Evolutionary conservation across 2,329 filamentous ascomycete genomes (phyloP), one percentile per base, ranked within the genome.

Genomic region (Aspergillus ibericus): DNA sequence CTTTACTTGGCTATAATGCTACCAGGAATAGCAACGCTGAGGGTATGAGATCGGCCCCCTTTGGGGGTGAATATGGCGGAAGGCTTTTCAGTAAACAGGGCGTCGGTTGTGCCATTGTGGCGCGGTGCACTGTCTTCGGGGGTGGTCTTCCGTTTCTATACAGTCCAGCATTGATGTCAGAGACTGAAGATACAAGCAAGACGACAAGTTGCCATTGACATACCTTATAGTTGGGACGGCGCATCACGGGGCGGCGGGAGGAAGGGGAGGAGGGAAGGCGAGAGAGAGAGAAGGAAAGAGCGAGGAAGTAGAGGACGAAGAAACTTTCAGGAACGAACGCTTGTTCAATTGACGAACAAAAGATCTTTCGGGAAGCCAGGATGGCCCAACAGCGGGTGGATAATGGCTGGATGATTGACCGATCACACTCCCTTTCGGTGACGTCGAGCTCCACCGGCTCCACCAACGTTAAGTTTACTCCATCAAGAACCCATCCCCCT

Each of bases 21-120:
- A 34, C 88, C 90, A 1, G 91, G 90, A 29, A 96, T 76, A 3
- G 91, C 91, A 34, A 95, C 82, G 42, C 88, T 93, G 16, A 95
- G 72, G 0, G 91, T 95, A 82, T 88, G 90, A 35, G 84, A 78
- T 63, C 91, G 81, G 35, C 88, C 86, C 47, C 82, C 81, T 0
- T 78, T 81, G 1, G 90, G 86, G 52, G 83, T 80, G 76, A 91
- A 93, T 36, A 88, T 78, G 8, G 88, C 86, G 4, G 86, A 87
- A 4, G 89, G 88, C 71, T 88, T 90, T 22, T 87, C 85, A 3
- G 85, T 87, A 63, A 85, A 82, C 25, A 79, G 70, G 67, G 62
- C 4, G n/a, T 54, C 49, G 9, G 49, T 50, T 55, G 56, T 57
- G 12, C 20, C 32, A 48, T 63, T 50, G 13, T 53, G 34, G 9